These are phyloP conservation scores for Starmerella bombi DNA, from an alignment of 805 yeast species.

Conservation along the genomic window DNA sequence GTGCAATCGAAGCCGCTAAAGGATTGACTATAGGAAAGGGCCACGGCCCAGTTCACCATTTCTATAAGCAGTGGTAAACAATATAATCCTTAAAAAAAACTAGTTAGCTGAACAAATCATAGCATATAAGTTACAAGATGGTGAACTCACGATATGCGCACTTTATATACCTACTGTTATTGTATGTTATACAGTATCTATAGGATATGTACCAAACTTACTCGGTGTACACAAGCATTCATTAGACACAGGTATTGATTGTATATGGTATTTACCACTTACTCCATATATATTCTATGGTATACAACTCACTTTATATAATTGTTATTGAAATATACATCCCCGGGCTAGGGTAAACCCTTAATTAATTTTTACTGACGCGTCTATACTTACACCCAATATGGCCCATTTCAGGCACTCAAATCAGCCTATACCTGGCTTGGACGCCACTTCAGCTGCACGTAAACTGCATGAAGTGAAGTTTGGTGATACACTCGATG, in stretches of 20 bases:
- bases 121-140: not conserved
- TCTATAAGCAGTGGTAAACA: slow-evolving; percentile 20
- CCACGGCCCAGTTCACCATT: slow-evolving; percentile 67
- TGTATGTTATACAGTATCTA: too few relatives aligned
- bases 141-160: too few relatives aligned
- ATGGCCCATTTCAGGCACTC: slow-evolving; percentile 18
- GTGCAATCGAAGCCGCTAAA: slow-evolving; percentile 38
- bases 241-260: too few relatives aligned
- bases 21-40: slow-evolving; percentile 35
- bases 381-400: not conserved
- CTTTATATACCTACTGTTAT: too few relatives aligned
- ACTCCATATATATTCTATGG: too few relatives aligned
- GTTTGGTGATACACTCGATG: slow-evolving; percentile 48
- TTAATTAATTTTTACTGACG: not conserved
- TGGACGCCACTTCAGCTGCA: slow-evolving; percentile 16
- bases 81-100: too few relatives aligned
- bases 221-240: too few relatives aligned
- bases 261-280: too few relatives aligned
- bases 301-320: too few relatives aligned
- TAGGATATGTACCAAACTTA: too few relatives aligned
- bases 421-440: slow-evolving; percentile 3
- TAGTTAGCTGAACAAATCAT: not conserved
- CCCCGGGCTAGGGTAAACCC: not conserved
- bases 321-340: too few relatives aligned
- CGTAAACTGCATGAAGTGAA: slow-evolving; percentile 8